Percentiles rank a stretch among this genome's conserved stretches.
phyloP scores from a whole-genome alignment of 768 basidiomycete species.

The Psilocybe cubensis region DNA sequence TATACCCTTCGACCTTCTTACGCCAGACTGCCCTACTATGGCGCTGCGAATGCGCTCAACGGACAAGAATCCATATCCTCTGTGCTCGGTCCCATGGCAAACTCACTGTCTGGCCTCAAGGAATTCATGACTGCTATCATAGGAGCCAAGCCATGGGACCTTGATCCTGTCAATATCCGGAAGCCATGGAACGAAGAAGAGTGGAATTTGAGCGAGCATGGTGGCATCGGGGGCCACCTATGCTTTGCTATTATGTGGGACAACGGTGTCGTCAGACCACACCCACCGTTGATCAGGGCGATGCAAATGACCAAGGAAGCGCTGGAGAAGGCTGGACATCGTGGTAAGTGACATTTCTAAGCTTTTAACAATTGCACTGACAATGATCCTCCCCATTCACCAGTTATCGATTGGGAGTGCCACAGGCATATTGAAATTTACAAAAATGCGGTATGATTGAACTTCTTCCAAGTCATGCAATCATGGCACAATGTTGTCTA shows the following conservation, averaged over 20 bases:
- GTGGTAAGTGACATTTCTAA: conserved; percentile 30
- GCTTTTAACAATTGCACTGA: conserved; percentile 7
- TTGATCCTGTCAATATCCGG: conserved; percentile 52
- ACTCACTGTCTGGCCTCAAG: conserved; percentile 53
- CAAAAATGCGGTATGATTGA: conserved; percentile 38
- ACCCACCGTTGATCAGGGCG: conserved; percentile 56
- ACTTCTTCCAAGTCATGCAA: neutral
- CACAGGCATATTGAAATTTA: conserved; percentile 56
- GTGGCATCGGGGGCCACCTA: conserved; percentile 39
- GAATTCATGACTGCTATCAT: conserved; percentile 57
- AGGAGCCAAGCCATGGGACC: conserved; percentile 54
- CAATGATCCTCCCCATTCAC: neutral
- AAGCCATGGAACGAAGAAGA: conserved; percentile 51
- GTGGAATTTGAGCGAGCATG: conserved; percentile 50
- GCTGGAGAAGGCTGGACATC: conserved; percentile 52
- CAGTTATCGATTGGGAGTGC: conserved; percentile 71
- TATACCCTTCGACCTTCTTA: conserved; percentile 64
- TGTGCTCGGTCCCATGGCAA: conserved; percentile 60
- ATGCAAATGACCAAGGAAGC: conserved; percentile 48
- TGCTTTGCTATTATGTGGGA: conserved; percentile 59
- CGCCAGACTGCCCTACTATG: conserved; percentile 56
- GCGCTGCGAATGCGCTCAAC: conserved; percentile 50
- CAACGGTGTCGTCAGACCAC: conserved; percentile 48
- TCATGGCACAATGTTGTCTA: too few species aligned
- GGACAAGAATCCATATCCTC: conserved; percentile 64